Conservation (phyloP, 2,329 filamentous ascomycete species). For the Pseudomassariella vexata region DNA sequence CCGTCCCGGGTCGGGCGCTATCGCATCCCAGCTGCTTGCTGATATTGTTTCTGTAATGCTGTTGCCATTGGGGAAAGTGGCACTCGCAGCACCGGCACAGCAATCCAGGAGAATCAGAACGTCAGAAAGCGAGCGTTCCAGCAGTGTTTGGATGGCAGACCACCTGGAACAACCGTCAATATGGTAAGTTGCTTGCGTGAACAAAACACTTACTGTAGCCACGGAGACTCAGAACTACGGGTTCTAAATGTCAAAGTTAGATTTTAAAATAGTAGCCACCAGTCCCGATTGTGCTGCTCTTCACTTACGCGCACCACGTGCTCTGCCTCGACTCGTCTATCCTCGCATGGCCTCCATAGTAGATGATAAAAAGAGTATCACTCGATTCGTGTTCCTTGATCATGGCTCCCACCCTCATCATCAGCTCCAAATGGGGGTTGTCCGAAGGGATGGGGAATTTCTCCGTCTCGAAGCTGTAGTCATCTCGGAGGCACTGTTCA, state of each 20-base stretch:
- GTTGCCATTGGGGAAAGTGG: constrained; percentile 51
- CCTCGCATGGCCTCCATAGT: constrained; percentile 54
- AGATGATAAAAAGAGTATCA: constrained; percentile 51
- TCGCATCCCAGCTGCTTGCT: constrained; percentile 56
- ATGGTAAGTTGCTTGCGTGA: not conserved
- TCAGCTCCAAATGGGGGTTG: constrained; percentile 52
- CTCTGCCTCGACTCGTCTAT: constrained; percentile 56
- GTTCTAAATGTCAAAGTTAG: constrained; percentile 28
- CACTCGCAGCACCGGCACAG: constrained; percentile 54
- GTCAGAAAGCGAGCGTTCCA: constrained; percentile 52
- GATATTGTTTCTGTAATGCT: constrained; percentile 59
- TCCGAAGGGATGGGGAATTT: constrained; percentile 53
- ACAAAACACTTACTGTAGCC: constrained; percentile 41
- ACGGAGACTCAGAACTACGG: constrained; percentile 45
- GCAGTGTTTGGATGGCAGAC: constrained; percentile 54
- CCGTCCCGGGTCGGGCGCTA: constrained; percentile 52
- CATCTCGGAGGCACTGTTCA: constrained; percentile 46
- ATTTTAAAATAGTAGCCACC: no score
- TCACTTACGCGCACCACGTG: constrained; percentile 53
- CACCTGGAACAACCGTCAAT: constrained; percentile 30
- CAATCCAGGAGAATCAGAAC: constrained; percentile 54
- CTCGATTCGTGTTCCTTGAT: constrained; percentile 51
- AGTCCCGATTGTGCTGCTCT: no score
- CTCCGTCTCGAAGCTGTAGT: constrained; percentile 52
- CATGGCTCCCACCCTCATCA: constrained; percentile 49